A percentile compares a stretch with the other conserved stretches of the same genome.
Conservation (phyloP, 345 rosid genomes). For the Aquilaria malaccensis region DNA sequence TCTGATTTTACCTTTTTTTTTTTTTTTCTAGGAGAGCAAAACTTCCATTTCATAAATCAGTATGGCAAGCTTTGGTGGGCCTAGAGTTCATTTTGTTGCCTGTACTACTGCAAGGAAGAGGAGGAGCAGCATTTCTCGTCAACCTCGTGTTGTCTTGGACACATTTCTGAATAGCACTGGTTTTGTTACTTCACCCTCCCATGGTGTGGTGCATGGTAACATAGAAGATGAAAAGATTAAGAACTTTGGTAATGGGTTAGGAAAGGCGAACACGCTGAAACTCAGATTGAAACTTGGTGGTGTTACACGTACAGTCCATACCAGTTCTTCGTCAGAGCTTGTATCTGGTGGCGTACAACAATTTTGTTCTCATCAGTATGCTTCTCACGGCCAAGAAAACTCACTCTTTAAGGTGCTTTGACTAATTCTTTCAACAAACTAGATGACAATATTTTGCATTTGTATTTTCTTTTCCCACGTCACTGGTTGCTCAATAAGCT, state of each 20-base stretch:
- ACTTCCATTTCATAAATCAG: too few species aligned
- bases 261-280: conserved; percentile 47
- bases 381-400: conserved; percentile 18
- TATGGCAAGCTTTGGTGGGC: conserved; percentile 40
- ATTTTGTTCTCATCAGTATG: conserved; percentile 11
- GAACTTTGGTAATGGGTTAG: conserved; percentile 27
- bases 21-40: too few species aligned
- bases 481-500: neutral
- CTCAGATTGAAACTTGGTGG: conserved; percentile 64
- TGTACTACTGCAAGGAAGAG: conserved; percentile 35
- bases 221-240: conserved; percentile 24
- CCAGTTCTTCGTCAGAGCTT: conserved; percentile 27
- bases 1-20: too few species aligned
- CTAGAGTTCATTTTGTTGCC: conserved; percentile 24
- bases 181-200: conserved; percentile 24
- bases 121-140: conserved; percentile 40
- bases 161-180: conserved; percentile 16
- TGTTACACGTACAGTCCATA: conserved; percentile 39
- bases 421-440: neutral
- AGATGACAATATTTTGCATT: neutral
- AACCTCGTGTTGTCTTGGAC: conserved; percentile 30
- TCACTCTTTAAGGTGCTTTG: conserved; percentile 9
- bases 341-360: conserved; percentile 3
- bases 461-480: neutral
- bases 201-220: conserved; percentile 18